Evolutionary conservation across 768 basidiomycete species (phyloP), one percentile per base, ranked within the genome.

Genomic region (Russula compacta): DNA sequence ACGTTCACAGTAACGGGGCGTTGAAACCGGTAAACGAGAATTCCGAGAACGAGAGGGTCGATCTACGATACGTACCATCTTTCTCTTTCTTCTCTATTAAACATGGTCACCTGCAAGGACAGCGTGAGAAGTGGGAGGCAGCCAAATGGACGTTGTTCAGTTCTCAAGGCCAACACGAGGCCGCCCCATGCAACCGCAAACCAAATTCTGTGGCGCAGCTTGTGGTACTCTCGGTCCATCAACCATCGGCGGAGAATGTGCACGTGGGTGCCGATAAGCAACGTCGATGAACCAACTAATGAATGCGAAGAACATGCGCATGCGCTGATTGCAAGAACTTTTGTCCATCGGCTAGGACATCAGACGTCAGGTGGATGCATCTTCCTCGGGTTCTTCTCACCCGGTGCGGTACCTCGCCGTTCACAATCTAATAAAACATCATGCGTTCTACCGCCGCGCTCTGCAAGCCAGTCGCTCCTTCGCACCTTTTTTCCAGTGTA

Each of bases 271-370:
- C 12, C 19, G 46, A 53, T n/a, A 47, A 29, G 24, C 24, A 1
- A 29, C 24, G 24, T 29, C 24, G 24, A 29, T 29, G 24, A 55
- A 21, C 11, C 10, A 6, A 33, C 61, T 56, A 63, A 63, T 63
- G 56, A 53, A 36, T 49, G 40, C 40, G 40, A n/a, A 58, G 61
- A 53, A 53, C 17, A 9, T 33, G 58, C 61, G 57, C 61, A 63
- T 43, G 61, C 52, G 56, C 38, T 7, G 2, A 38, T 19, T 21
- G 9, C 38, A 21, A 43, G n/a, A 43, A 2, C n/a, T 15, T 33
- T 9, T 38, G 17, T 53, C 11, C 29, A 6, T 11, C 55, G 36
- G 46, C 49, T 17, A 11, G 32, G 33, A 39, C 17, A 24, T 2
- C 52, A 3, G 50, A 52, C 8, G 10, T 58, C 56, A 53, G 24